Base-by-base conservation (phyloP, 164 flowering plant species). In the Litsea cubeba region DNA sequence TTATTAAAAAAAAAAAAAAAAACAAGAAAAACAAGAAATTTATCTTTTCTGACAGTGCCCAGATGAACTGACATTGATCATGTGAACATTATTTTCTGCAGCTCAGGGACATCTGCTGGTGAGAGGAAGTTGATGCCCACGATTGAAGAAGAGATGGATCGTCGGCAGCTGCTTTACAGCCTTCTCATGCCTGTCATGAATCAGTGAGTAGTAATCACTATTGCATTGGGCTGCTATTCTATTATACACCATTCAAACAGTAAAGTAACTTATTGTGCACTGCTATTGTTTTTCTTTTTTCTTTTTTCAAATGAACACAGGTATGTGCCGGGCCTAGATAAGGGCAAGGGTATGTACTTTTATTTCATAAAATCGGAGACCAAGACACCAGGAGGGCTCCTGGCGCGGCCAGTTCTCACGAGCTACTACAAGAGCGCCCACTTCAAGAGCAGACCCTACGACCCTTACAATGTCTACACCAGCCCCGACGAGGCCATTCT, bases 61-160 rank as follows among this genome's bases (percentile, higher is more conserved):
- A 40, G 46, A 40, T 40, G 46, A 7, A 54, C 12, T 17, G 60
- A 54, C 15, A 54, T 8, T 40, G 46, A 5, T 40, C 46, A 40
- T 40, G 46, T 7, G 46, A 40, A 54, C n/a, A 15, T 14, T 20
- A 12, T 17, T 15, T 8, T 40, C 28, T 64, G 69, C 77, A 84
- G 87, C 68, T 85, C 86, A 8, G 87, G 86, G 17, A 85, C 87
- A 26, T 85, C 87, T 0, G 87, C 81, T 1, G 87, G 87, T 12
- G 83, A 83, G 49, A 74, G 80, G 71, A 85, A 85, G 74, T 76
- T 85, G 49, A 85, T 85, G 81, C 87, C 87, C 12, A 77, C 84
- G 0, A 83, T 78, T n/a, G 70, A 69, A 18, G 83, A 81, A 66
- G 86, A 83, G 73, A 25, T 83, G 62, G 84, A 80, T n/a, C 82